phyloP scores from a whole-genome alignment of 2,329 filamentous ascomycete species.

The Fusarium keratoplasticum region DNA sequence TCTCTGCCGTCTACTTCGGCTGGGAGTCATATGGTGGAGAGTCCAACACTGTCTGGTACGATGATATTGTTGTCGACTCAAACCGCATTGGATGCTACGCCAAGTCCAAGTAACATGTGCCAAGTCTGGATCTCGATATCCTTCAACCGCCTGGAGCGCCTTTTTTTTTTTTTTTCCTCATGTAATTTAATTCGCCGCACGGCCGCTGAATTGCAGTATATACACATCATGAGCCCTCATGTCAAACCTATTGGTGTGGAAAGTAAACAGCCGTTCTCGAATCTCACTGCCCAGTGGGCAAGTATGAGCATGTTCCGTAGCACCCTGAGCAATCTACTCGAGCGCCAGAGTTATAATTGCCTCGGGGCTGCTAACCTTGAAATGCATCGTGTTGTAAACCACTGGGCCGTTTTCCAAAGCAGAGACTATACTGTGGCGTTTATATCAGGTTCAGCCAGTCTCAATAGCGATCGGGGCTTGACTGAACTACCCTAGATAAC shows the following conservation, averaged over 20 bases:
- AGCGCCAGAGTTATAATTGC: background rate
- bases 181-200: background rate
- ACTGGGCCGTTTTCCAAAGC: background rate
- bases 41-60: conserved; percentile 72
- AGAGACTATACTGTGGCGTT: background rate
- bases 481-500: too few species aligned
- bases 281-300: background rate
- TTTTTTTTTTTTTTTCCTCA: background rate
- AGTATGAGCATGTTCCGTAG: background rate
- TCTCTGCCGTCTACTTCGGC: conserved; percentile 69
- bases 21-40: conserved; percentile 73
- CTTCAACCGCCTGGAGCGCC: background rate
- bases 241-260: background rate
- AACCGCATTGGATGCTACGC: conserved; percentile 35
- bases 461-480: too few species aligned
- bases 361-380: background rate
- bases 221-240: background rate
- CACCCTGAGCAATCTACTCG: background rate
- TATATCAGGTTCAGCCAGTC: too few species aligned
- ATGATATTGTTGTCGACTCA: conserved; percentile 63
- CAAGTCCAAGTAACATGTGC: conserved; percentile 2
- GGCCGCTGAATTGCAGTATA: background rate
- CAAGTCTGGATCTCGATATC: background rate
- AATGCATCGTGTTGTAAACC: background rate
- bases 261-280: background rate